Base-by-base conservation (phyloP, 352 stramenopile species). In the Lagenidium giganteum region DNA sequence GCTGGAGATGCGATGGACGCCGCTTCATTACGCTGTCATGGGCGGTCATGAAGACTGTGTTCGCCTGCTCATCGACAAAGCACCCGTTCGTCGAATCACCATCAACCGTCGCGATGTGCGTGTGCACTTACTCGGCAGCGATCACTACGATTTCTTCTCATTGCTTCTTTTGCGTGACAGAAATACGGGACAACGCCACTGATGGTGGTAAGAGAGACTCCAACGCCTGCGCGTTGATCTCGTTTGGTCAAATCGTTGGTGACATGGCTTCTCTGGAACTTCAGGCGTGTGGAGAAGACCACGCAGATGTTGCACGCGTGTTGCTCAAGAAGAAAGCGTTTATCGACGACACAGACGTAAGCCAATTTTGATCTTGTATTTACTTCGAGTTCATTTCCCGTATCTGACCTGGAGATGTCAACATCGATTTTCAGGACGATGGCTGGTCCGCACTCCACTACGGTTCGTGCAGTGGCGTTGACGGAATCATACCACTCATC, bases 1-100 rank as follows among this genome's bases (percentile, higher is more conserved):
- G 79, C 48, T 86, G 17, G 79, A 88, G 35, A 87, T 84, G 70
- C 66, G 69, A 8, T 91, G 75, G 79, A 91, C 73, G n/a, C 75
- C 75, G 1, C 49, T 91, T 22, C 79, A 91, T 35, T 88, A 81
- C 22, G 75, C 79, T 5, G 64, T 82, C n/a, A 87, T 91, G 73
- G 75, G 75, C 33, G 75, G 71, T 18, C 71, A 87, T 23, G 69
- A 77, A 37, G 53, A 54, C 5, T 70, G 86, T 27, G 75, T 62
- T 1, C 52, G 51, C 37, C 61, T 59, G 4, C 55, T 91, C 21
- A 36, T 91, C 8, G 74, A 86, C 27, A 84, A 87, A 46, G 68
- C 79, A 11, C 79, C 79, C 5, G 68, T 86, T n/a, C 61, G 69
- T 7, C 57, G 76, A 24, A 85, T 88, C 59, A 91, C 79, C 3